Conservation (phyloP, 106 monocot species). For the Dendrobium catenatum region DNA sequence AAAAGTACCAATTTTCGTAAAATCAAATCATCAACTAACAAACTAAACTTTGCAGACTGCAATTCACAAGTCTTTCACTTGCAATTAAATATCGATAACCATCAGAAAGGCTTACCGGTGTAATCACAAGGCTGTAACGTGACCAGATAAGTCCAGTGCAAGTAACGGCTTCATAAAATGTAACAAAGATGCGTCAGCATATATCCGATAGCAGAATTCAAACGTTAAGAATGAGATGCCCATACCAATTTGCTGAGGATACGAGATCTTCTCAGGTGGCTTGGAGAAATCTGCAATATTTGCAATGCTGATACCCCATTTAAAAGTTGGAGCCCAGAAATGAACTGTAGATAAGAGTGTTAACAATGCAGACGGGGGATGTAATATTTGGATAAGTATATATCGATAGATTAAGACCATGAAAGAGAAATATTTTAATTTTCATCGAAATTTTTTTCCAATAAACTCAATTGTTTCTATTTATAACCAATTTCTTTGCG, state of each 20-base stretch:
- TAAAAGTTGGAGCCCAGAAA: constrained; percentile 95
- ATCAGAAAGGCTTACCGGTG: constrained; percentile 28
- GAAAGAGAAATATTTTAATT: neutral
- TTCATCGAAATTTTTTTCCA: neutral
- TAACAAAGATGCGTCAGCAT: constrained; percentile 1
- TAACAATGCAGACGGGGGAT: neutral
- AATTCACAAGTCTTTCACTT: neutral
- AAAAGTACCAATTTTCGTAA: neutral
- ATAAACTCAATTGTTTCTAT: no score
- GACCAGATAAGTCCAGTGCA: constrained; percentile 51
- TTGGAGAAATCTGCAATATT: constrained; percentile 81
- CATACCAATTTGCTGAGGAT: constrained; percentile 88
- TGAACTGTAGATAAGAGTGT: constrained; percentile 48
- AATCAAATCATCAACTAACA: neutral
- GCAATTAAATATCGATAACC: neutral
- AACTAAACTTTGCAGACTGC: neutral
- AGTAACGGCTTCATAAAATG: constrained; percentile 30
- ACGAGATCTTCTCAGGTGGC: constrained; percentile 85
- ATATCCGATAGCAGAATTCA: neutral
- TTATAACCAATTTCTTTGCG: no score
- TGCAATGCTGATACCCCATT: constrained; percentile 93
- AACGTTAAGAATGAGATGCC: neutral
- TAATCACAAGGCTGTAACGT: constrained; percentile 41
- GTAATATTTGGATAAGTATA: neutral
- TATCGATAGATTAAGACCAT: neutral